phyloP scores from a whole-genome alignment of 805 yeast species.

The Candida xyloterini region DNA sequence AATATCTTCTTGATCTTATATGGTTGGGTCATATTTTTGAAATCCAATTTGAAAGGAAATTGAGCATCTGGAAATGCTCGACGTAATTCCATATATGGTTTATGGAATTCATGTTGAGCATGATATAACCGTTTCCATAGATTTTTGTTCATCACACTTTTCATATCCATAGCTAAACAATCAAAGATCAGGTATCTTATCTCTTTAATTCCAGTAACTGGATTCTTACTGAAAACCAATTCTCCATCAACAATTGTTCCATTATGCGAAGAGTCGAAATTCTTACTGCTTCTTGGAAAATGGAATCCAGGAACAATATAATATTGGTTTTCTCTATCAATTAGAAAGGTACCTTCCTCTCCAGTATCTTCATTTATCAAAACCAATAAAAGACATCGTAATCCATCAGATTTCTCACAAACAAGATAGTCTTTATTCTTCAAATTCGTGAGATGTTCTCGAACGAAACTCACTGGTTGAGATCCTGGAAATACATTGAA shows the following conservation, averaged over 20 bases:
- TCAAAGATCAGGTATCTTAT: constrained; percentile 86
- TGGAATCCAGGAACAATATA: constrained; percentile 79
- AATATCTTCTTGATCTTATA: constrained; percentile 76
- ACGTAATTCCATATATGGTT: constrained; percentile 76
- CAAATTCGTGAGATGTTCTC: constrained; percentile 67
- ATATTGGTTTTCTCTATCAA: constrained; percentile 87
- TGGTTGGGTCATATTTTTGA: constrained; percentile 85
- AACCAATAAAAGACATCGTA: constrained; percentile 74
- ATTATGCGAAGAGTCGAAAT: constrained; percentile 63
- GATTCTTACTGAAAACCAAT: constrained; percentile 67
- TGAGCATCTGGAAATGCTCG: constrained; percentile 62
- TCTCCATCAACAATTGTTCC: constrained; percentile 96
- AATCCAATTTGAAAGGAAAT: constrained; percentile 82
- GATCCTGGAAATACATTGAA: constrained; percentile 78
- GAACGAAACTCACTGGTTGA: constrained; percentile 89
- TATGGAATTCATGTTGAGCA: constrained; percentile 73
- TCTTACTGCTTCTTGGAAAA: constrained; percentile 57
- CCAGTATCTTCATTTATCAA: constrained; percentile 58
- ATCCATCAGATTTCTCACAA: constrained; percentile 94
- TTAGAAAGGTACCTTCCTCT: constrained; percentile 85
- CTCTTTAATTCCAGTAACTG: constrained; percentile 55
- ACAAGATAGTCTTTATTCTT: constrained; percentile 79
- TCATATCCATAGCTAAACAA: constrained; percentile 80
- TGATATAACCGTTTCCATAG: constrained; percentile 84
- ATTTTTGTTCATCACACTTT: constrained; percentile 62